Conservation (phyloP, 257 asterid species). For the Solanum appendiculatum region DNA sequence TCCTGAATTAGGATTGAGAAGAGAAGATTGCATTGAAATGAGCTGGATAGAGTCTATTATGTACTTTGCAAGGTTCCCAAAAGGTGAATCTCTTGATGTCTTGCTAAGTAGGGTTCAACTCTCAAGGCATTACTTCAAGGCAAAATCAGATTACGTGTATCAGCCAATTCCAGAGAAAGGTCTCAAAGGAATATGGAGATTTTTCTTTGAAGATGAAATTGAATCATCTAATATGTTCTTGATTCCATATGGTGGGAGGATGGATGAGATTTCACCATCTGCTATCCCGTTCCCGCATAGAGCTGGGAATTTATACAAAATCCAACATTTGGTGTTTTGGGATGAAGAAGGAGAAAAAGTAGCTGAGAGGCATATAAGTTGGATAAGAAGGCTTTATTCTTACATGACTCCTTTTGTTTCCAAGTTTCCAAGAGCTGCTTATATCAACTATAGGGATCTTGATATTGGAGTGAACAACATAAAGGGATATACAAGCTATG, state of each 20-base stretch:
- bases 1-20: background rate
- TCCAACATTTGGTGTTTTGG: background rate
- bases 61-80: background rate
- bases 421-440: background rate
- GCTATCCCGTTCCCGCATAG: conserved; percentile 1
- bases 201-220: background rate
- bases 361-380: background rate
- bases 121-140: background rate
- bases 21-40: background rate
- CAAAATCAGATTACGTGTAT: conserved; percentile 1
- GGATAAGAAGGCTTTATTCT: conserved; percentile 4
- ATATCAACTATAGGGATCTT: conserved; percentile 5
- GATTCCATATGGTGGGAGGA: conserved; percentile 1
- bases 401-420: conserved; percentile 1
- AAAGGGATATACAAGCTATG: background rate
- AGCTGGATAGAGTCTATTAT: background rate
- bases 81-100: background rate
- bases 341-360: background rate
- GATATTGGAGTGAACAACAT: background rate
- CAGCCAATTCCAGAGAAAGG: background rate
- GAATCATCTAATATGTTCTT: background rate
- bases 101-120: background rate
- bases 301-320: background rate
- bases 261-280: background rate
- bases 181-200: background rate